phyloP scores from a whole-genome alignment of 129 eudicot genomes.

The Rutidosis leptorrhynchoides region DNA sequence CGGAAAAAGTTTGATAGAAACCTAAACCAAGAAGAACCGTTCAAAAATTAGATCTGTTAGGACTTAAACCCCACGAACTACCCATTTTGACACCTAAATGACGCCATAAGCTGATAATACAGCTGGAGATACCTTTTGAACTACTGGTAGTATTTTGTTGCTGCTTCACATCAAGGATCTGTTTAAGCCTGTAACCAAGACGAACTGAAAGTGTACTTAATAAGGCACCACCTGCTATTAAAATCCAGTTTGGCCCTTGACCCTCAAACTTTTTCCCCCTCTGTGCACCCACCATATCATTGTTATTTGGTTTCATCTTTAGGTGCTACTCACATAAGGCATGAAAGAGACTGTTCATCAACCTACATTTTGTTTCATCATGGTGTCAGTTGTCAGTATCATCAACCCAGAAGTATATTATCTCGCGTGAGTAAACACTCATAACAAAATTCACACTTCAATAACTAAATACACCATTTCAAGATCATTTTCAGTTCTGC shows the following conservation, averaged over 20 bases:
- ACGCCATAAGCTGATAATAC: background rate
- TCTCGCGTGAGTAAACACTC: background rate
- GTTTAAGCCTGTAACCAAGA: constrained; percentile 87
- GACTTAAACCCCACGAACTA: background rate
- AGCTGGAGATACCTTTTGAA: constrained; percentile 45
- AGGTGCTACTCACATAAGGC: constrained; percentile 15
- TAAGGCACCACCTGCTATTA: constrained; percentile 94
- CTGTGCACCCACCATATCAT: constrained; percentile 44
- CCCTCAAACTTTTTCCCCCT: constrained; percentile 48
- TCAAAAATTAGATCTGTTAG: background rate
- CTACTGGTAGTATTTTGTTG: constrained; percentile 37
- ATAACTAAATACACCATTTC: background rate
- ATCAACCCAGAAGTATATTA: background rate
- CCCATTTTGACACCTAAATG: background rate
- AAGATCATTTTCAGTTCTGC: background rate
- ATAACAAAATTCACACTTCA: background rate
- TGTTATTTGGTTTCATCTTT: constrained; percentile 69
- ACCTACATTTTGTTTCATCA: constrained; percentile 32
- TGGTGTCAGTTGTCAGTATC: constrained; percentile 1
- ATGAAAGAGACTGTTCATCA: constrained; percentile 28
- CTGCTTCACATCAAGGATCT: constrained; percentile 56
- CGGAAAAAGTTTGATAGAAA: background rate
- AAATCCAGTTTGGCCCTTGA: constrained; percentile 91
- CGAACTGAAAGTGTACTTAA: constrained; percentile 85
- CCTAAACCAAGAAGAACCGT: background rate